phyloP scores from a whole-genome alignment of 2,329 filamentous ascomycete genomes.

The Ustilaginoidea virens region DNA sequence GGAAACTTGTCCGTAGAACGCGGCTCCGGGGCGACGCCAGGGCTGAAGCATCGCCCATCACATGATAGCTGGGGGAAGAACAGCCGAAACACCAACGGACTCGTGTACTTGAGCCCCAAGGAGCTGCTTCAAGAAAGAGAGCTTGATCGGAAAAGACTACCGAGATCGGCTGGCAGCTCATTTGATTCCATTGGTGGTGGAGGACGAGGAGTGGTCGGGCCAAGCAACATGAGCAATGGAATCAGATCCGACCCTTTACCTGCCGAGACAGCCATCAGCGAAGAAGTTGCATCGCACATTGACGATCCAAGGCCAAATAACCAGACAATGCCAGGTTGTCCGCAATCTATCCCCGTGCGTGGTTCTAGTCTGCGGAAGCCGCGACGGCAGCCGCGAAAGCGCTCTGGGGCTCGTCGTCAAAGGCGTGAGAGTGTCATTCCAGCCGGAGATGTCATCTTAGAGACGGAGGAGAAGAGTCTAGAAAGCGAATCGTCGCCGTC shows the following conservation, averaged over 20 bases:
- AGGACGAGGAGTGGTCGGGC: slow-evolving; percentile 16
- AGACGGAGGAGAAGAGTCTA: slow-evolving; percentile 25
- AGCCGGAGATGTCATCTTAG: slow-evolving; percentile 25
- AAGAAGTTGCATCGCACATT: slow-evolving; percentile 27
- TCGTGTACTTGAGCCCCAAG: slow-evolving; percentile 62
- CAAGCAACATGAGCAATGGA: slow-evolving; percentile 6
- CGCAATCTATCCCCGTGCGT: slow-evolving; percentile 45
- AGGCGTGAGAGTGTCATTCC: slow-evolving; percentile 29
- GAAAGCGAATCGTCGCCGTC: slow-evolving; percentile 4
- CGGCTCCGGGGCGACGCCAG: slow-evolving; percentile 27
- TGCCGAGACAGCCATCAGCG: slow-evolving; percentile 37
- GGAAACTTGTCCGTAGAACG: slow-evolving; percentile 50
- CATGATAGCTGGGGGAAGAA: slow-evolving; percentile 49
- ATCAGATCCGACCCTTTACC: slow-evolving; percentile 31
- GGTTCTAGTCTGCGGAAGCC: slow-evolving; percentile 53
- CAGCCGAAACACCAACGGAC: slow-evolving; percentile 35
- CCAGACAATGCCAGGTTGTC: slow-evolving; percentile 16
- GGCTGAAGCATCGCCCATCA: slow-evolving; percentile 37
- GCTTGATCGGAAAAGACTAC: slow-evolving; percentile 40
- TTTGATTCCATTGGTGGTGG: slow-evolving; percentile 6
- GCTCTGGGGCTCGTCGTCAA: slow-evolving; percentile 33
- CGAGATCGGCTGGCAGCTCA: slow-evolving; percentile 15
- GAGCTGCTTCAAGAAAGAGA: slow-evolving; percentile 50
- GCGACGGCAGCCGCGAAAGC: slow-evolving; percentile 33
- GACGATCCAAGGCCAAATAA: slow-evolving; percentile 10